These are phyloP conservation scores for Amylocarpus encephaloides DNA, from an alignment of 2,329 filamentous ascomycete genomes.

Conservation along the genomic window DNA sequence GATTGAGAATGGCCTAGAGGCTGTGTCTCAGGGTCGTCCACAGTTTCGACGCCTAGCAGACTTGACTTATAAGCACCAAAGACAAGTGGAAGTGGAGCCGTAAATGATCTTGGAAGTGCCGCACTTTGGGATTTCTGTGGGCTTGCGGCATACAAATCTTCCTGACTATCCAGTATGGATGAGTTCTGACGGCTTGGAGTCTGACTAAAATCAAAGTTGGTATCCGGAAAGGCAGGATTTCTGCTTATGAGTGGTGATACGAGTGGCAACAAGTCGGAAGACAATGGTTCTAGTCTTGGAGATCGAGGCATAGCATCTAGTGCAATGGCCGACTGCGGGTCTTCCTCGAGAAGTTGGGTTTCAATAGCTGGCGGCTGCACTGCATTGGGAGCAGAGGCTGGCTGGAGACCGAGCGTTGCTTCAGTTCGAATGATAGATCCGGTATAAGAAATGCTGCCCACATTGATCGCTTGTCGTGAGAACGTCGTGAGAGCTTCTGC, in stretches of 20 bases:
- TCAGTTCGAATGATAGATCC: not conserved
- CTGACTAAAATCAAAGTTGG: not conserved
- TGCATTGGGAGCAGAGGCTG: not conserved
- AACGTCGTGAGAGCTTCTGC: slow-evolving; percentile 19
- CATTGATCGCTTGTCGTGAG: slow-evolving; percentile 19
- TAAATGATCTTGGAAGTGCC: too few species aligned
- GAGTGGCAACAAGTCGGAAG: slow-evolving; percentile 25
- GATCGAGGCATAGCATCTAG: slow-evolving; percentile 12
- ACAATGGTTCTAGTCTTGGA: slow-evolving; percentile 20
- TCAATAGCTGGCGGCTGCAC: slow-evolving; percentile 4
- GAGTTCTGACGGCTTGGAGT: not conserved
- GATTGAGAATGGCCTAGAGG: too few species aligned
- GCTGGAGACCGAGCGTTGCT: not conserved
- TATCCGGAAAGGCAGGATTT: not conserved
- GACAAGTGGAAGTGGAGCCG: not conserved
- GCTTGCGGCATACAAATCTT: slow-evolving; percentile 9
- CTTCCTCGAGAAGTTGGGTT: not conserved
- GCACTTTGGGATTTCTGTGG: not conserved
- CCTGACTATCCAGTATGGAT: not conserved
- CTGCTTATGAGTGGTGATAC: slow-evolving; percentile 24
- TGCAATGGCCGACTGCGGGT: not conserved
- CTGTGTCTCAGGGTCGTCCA: too few species aligned
- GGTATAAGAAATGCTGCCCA: slow-evolving; percentile 11
- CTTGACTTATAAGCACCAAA: too few species aligned
- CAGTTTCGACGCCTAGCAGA: too few species aligned